A percentile compares a stretch with the other conserved stretches of the same genome.
phyloP scores from a whole-genome alignment of 2,329 filamentous ascomycete genomes.

The Falciphora oryzae region DNA sequence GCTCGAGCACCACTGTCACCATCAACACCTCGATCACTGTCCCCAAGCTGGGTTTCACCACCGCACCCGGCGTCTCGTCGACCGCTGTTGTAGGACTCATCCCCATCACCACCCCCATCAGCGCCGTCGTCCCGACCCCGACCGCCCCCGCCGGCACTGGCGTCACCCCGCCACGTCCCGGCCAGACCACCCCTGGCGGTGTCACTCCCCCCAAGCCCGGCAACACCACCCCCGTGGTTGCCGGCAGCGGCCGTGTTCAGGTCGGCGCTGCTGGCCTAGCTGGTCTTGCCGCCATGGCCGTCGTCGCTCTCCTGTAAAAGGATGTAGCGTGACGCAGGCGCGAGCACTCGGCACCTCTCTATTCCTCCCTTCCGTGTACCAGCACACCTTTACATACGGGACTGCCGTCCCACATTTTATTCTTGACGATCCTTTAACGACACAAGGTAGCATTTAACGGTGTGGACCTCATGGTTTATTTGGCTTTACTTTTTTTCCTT shows the following conservation, averaged over 20 bases:
- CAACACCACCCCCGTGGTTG: slow-evolving; percentile 27
- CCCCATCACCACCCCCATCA: slow-evolving; percentile 31
- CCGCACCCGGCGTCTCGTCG: slow-evolving; percentile 18
- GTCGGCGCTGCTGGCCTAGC: slow-evolving; percentile 35
- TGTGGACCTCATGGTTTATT: slow-evolving; percentile 1
- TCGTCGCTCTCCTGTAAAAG: slow-evolving; percentile 41
- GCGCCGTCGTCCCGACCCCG: slow-evolving; percentile 18
- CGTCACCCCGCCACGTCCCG: slow-evolving; percentile 27
- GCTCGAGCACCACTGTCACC: slow-evolving; percentile 42
- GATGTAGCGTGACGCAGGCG: slow-evolving; percentile 8
- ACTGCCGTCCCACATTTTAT: slow-evolving; percentile 13
- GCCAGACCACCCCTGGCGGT: slow-evolving; percentile 30
- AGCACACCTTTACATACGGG: background rate
- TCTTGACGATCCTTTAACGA: slow-evolving; percentile 14
- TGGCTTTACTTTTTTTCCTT: background rate
- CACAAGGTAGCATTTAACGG: slow-evolving; percentile 5
- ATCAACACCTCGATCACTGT: slow-evolving; percentile 44
- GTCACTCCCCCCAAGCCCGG: slow-evolving; percentile 18
- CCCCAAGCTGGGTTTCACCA: slow-evolving; percentile 46
- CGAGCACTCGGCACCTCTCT: background rate
- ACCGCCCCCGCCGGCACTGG: slow-evolving; percentile 26
- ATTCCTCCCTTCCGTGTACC: background rate
- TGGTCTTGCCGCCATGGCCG: slow-evolving; percentile 37
- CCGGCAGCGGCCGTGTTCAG: slow-evolving; percentile 28
- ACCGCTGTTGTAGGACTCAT: slow-evolving; percentile 30